A percentile compares a stretch with the other conserved stretches of the same genome.
phyloP scores from a whole-genome alignment of 2,329 filamentous ascomycete genomes.

The Intubia oerlemansii region DNA sequence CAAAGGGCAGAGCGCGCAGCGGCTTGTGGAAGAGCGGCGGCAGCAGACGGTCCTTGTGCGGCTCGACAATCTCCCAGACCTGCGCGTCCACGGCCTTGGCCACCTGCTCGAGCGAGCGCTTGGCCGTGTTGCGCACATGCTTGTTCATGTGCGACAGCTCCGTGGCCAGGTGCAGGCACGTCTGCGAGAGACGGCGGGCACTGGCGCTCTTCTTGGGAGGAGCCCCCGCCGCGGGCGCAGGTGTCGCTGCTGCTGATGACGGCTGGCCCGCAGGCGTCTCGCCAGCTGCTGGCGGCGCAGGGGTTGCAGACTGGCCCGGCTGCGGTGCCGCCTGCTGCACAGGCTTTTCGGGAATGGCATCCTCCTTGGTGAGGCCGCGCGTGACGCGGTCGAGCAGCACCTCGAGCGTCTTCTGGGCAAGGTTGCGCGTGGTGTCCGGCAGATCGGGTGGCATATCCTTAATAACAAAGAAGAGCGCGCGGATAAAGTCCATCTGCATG shows the following conservation, averaged over 20 bases:
- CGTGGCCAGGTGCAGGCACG: conserved; percentile 69
- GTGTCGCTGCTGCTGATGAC: conserved; percentile 50
- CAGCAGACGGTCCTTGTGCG: conserved; percentile 78
- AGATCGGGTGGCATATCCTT: conserved; percentile 95
- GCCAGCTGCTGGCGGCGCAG: background rate
- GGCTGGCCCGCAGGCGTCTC: background rate
- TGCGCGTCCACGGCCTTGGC: conserved; percentile 57
- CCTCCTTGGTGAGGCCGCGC: conserved; percentile 59
- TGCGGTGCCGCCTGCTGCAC: conserved; percentile 1
- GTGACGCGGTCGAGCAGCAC: conserved; percentile 60
- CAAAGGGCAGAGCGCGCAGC: conserved; percentile 74
- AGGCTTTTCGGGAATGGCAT: conserved; percentile 17
- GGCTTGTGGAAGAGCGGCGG: conserved; percentile 90
- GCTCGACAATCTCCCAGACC: conserved; percentile 72
- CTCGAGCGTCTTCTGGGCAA: conserved; percentile 67
- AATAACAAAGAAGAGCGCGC: conserved; percentile 88
- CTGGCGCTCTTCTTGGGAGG: conserved; percentile 14
- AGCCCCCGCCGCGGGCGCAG: background rate
- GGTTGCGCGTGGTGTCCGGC: conserved; percentile 67
- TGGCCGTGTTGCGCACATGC: conserved; percentile 75
- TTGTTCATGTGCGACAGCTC: conserved; percentile 93
- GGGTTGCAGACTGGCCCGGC: too few relatives aligned
- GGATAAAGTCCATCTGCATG: conserved; percentile 71
- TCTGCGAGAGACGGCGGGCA: conserved; percentile 26
- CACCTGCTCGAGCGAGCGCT: conserved; percentile 59